Evolutionary conservation across 1,284 basidiomycete genomes (phyloP).

Genomic region (Sporisorium graminicola): DNA sequence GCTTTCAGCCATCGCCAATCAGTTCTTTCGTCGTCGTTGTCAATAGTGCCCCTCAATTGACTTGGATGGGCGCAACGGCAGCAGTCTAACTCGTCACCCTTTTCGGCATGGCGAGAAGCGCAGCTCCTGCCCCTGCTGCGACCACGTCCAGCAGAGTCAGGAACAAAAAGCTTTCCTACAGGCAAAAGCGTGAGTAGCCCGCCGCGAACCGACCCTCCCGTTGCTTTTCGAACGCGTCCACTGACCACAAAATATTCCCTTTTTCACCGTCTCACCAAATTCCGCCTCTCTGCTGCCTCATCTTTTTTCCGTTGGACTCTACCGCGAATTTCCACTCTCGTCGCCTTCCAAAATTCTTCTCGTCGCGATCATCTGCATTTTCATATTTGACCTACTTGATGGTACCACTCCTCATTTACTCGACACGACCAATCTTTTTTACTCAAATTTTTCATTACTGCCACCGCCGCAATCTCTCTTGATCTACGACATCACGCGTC

Average conservation of each 20-base stretch:
- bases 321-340: constrained; percentile 7
- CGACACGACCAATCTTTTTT: not conserved
- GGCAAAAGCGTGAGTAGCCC: constrained; percentile 58
- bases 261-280: not conserved
- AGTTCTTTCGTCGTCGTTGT: constrained; percentile 15
- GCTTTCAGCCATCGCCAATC: constrained; percentile 7
- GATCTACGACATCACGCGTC: not conserved
- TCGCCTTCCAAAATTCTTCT: constrained; percentile 14
- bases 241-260: constrained; percentile 6
- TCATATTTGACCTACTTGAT: constrained; percentile 24
- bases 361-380: constrained; percentile 28
- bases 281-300: constrained; percentile 15
- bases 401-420: constrained; percentile 8
- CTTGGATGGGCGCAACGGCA: constrained; percentile 51
- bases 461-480: not conserved
- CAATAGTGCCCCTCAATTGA: constrained; percentile 27
- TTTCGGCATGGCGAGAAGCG: constrained; percentile 54
- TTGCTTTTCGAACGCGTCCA: constrained; percentile 12
- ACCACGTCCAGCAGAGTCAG: constrained; percentile 62
- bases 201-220: not conserved
- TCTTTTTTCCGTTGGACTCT: constrained; percentile 8
- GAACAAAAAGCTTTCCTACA: constrained; percentile 63
- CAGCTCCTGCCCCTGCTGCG: constrained; percentile 52
- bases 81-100: constrained; percentile 40
- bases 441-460: not conserved